Percentiles rank a stretch among this genome's conserved stretches.
Evolutionary conservation across 2,329 filamentous ascomycete species (phyloP).

Genomic region (Seiridium unicorne): DNA sequence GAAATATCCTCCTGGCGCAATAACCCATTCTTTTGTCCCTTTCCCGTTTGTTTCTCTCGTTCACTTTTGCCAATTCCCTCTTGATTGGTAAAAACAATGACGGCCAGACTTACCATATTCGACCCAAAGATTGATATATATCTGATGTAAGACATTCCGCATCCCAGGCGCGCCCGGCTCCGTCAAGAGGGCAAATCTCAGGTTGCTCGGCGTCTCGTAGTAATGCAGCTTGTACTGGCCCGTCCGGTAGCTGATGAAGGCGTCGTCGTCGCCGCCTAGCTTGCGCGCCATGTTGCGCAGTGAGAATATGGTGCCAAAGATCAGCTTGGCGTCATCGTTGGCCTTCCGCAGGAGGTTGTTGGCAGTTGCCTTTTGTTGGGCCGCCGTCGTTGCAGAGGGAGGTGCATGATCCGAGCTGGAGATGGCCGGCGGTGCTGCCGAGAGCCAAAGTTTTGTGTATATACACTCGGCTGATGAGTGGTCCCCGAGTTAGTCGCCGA

Average conservation of each 20-base stretch:
- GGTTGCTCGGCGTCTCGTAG: slow-evolving; percentile 94
- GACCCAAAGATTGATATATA: slow-evolving; percentile 97
- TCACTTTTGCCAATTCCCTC: too few species aligned
- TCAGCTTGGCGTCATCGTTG: slow-evolving; percentile 88
- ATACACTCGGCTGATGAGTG: slow-evolving; percentile 80
- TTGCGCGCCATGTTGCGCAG: slow-evolving; percentile 96
- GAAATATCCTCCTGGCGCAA: neutral
- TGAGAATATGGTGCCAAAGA: slow-evolving; percentile 96
- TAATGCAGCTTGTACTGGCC: slow-evolving; percentile 97
- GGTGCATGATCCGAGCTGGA: slow-evolving; percentile 36
- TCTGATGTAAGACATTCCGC: slow-evolving; percentile 92
- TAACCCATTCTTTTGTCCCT: too few species aligned
- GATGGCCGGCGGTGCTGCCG: slow-evolving; percentile 36
- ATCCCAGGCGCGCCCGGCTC: slow-evolving; percentile 88
- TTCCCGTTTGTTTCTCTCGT: too few species aligned
- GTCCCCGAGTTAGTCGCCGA: slow-evolving; percentile 11
- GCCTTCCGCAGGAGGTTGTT: slow-evolving; percentile 22
- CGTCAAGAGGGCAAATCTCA: slow-evolving; percentile 96
- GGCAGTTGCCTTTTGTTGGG: neutral
- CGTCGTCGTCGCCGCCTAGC: slow-evolving; percentile 89
- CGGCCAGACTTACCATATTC: slow-evolving; percentile 69
- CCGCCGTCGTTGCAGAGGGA: neutral
- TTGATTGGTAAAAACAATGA: too few species aligned
- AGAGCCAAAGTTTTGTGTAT: slow-evolving; percentile 85
- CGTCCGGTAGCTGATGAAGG: slow-evolving; percentile 91